Evolutionary conservation across 352 stramenopile species (phyloP).

Genomic region (Globisporangium viniferum): DNA sequence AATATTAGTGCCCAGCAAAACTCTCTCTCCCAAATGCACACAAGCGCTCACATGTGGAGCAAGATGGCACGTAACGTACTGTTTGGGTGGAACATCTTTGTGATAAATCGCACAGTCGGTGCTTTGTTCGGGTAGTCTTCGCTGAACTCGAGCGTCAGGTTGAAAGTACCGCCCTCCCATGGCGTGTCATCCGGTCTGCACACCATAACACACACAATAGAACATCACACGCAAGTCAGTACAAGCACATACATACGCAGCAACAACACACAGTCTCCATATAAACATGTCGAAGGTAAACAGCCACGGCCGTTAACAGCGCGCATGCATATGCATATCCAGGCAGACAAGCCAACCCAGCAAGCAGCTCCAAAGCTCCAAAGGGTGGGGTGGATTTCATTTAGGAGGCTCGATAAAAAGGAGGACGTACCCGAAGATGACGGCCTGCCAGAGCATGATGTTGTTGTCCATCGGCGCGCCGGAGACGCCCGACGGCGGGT

Average conservation of each 20-base stretch:
- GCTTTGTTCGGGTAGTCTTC: constrained; percentile 99
- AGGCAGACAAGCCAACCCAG: not conserved
- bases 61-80: constrained; percentile 43
- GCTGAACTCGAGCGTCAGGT: constrained; percentile 98
- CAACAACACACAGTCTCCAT: not conserved
- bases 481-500: constrained; percentile 96
- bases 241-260: not conserved
- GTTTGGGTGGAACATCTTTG: constrained; percentile 99
- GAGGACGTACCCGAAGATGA: constrained; percentile 83
- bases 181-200: constrained; percentile 97
- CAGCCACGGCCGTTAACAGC: not conserved
- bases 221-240: not conserved
- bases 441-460: constrained; percentile 96
- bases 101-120: constrained; percentile 97
- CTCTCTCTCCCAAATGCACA: not conserved
- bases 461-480: constrained; percentile 98
- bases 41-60: not conserved
- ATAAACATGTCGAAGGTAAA: not conserved
- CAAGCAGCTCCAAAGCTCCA: not conserved
- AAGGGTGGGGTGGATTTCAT: not conserved
- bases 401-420: not conserved
- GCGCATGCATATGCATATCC: too few relatives aligned
- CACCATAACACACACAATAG: constrained; percentile 5
- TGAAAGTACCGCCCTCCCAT: constrained; percentile 98
- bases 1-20: not conserved